Conservation (phyloP, 139 green algal genomes). For the Prasinococcaceae sp. region DNA sequence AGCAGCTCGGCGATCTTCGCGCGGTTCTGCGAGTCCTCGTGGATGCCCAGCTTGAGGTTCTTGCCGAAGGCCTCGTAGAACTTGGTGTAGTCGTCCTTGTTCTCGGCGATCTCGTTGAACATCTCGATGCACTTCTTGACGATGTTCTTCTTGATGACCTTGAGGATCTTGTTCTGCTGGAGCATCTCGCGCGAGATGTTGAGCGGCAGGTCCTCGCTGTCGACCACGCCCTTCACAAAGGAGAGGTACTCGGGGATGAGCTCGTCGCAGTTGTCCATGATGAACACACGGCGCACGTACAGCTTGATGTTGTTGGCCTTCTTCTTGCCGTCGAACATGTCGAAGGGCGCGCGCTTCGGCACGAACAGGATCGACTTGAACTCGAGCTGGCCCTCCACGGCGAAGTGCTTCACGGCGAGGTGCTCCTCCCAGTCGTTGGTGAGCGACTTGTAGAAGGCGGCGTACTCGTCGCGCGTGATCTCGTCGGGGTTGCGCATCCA, state of each 20-base stretch:
- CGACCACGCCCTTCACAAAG: slow-evolving; percentile 97
- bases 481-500: slow-evolving; percentile 98
- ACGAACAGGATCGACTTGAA: slow-evolving; percentile 94
- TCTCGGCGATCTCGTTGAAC: slow-evolving; percentile 93
- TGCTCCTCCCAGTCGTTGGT: slow-evolving; percentile 99
- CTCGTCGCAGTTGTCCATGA: slow-evolving; percentile 99
- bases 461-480: slow-evolving; percentile 90
- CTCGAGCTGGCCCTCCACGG: slow-evolving; percentile 96
- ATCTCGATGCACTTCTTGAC: slow-evolving; percentile 99
- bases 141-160: slow-evolving; percentile 99
- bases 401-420: slow-evolving; percentile 91
- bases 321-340: slow-evolving; percentile 95
- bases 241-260: slow-evolving; percentile 88
- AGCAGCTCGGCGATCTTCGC: slow-evolving; percentile 95
- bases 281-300: slow-evolving; percentile 98
- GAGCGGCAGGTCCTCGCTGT: slow-evolving; percentile 95
- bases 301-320: slow-evolving; percentile 98
- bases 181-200: slow-evolving; percentile 99
- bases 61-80: slow-evolving; percentile 99
- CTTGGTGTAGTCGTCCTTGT: slow-evolving; percentile 99
- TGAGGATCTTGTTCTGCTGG: slow-evolving; percentile 99
- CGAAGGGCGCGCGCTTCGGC: slow-evolving; percentile 90
- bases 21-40: slow-evolving; percentile 91
- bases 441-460: slow-evolving; percentile 93
- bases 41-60: slow-evolving; percentile 98